A percentile compares a stretch with the other conserved stretches of the same genome.
Conservation (phyloP, 1,139 yeast species). For the Candida gigantensis region DNA sequence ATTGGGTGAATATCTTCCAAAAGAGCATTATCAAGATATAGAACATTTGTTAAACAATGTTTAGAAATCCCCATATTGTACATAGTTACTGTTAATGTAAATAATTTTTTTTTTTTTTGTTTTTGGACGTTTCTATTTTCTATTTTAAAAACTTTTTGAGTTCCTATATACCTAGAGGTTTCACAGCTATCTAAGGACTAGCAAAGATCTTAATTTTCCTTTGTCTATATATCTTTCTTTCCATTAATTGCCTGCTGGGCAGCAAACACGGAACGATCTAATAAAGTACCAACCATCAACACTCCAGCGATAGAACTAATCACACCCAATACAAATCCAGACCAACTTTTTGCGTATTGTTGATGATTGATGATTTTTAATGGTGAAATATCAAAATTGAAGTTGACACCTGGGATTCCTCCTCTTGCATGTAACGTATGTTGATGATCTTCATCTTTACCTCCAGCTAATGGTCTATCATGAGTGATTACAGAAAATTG, state of each 20-base stretch:
- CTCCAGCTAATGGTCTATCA: slow-evolving; percentile 82
- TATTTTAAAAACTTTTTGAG: not conserved
- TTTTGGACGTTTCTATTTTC: too few species aligned
- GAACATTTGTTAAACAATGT: slow-evolving; percentile 54
- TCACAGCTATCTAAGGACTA: too few species aligned
- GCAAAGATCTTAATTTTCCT: too few species aligned
- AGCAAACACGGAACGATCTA: slow-evolving; percentile 86
- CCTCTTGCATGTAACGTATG: slow-evolving; percentile 83
- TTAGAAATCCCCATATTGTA: slow-evolving; percentile 18
- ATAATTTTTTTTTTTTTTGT: too few species aligned
- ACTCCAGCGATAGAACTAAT: slow-evolving; percentile 93
- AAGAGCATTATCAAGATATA: slow-evolving; percentile 55
- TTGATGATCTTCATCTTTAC: slow-evolving; percentile 87
- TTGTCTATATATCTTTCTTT: slow-evolving; percentile 54
- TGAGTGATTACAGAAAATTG: slow-evolving; percentile 92
- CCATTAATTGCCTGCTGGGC: slow-evolving; percentile 80
- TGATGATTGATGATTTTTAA: slow-evolving; percentile 87
- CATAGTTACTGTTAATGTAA: slow-evolving; percentile 4
- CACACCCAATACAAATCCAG: slow-evolving; percentile 81
- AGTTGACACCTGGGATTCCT: slow-evolving; percentile 87
- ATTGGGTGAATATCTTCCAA: slow-evolving; percentile 54
- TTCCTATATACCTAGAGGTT: not conserved
- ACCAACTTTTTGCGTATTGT: slow-evolving; percentile 76
- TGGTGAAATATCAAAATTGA: slow-evolving; percentile 90
- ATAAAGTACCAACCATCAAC: slow-evolving; percentile 83